Evolutionary conservation across 1,284 basidiomycete genomes (phyloP).

Genomic region (Pholiota adiposa): DNA sequence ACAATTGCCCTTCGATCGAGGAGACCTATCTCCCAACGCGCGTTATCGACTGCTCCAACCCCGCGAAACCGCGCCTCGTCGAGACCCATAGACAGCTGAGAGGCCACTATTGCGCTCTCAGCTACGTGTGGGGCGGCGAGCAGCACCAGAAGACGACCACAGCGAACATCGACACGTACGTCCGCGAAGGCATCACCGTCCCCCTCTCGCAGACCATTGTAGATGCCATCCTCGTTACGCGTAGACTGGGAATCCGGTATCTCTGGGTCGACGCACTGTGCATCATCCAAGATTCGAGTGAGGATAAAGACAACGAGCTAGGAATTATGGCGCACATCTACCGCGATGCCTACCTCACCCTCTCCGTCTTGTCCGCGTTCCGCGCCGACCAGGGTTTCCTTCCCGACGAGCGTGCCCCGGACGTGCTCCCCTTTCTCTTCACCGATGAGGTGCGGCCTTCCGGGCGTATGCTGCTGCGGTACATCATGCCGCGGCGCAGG

Average conservation of each 20-base stretch:
- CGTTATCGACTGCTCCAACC: neutral
- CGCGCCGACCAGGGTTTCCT: neutral
- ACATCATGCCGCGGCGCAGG: neutral
- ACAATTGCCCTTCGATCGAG: neutral
- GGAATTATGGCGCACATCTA: conserved; percentile 3
- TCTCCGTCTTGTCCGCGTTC: neutral
- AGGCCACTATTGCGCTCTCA: neutral
- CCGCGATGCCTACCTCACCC: neutral
- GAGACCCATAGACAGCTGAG: neutral
- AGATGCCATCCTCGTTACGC: conserved; percentile 2
- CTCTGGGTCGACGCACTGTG: conserved; percentile 6
- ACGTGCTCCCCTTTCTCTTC: neutral
- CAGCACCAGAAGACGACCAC: neutral
- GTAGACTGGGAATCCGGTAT: neutral
- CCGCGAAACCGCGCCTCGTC: neutral
- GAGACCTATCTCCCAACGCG: conserved; percentile 5
- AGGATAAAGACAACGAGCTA: conserved; percentile 1
- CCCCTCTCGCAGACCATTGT: neutral
- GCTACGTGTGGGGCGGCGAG: neutral
- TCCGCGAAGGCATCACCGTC: neutral
- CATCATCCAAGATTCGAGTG: conserved; percentile 4
- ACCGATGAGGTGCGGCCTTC: neutral
- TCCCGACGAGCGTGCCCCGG: neutral
- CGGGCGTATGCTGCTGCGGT: neutral
- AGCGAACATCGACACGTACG: neutral